Conservation (phyloP, 148 eudicot genomes). For the Cornus kousa region DNA sequence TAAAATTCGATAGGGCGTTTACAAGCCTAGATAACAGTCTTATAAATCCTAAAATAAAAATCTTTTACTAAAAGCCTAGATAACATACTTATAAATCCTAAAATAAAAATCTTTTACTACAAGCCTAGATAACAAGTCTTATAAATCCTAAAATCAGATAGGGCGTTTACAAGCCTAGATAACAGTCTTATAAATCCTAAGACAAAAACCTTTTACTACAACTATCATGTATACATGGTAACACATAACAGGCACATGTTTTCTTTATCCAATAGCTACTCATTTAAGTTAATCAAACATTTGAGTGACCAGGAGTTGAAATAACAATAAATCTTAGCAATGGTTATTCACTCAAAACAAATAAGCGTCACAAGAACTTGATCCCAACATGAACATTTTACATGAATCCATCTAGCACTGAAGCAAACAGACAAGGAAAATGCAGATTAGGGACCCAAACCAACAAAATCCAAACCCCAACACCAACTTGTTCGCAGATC, state of each 20-base stretch:
- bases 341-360: not conserved
- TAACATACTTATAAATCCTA: not conserved
- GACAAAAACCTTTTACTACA: too few relatives aligned
- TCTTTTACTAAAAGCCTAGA: too few relatives aligned
- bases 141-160: too few relatives aligned
- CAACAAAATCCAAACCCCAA: not conserved
- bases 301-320: not conserved
- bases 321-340: not conserved
- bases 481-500: conserved; percentile 4
- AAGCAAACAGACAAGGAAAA: not conserved
- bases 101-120: too few relatives aligned
- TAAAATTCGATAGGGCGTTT: too few relatives aligned
- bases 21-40: not conserved
- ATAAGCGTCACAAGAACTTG: not conserved
- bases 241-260: too few relatives aligned
- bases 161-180: too few relatives aligned
- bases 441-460: not conserved
- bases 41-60: not conserved
- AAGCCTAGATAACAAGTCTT: too few relatives aligned
- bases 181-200: not conserved
- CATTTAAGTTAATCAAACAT: not conserved
- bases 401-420: too few relatives aligned
- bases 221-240: too few relatives aligned
- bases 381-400: not conserved
- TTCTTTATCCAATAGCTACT: too few relatives aligned